Base-by-base conservation (phyloP, 441 rosid species). In the Sinapis alba region DNA sequence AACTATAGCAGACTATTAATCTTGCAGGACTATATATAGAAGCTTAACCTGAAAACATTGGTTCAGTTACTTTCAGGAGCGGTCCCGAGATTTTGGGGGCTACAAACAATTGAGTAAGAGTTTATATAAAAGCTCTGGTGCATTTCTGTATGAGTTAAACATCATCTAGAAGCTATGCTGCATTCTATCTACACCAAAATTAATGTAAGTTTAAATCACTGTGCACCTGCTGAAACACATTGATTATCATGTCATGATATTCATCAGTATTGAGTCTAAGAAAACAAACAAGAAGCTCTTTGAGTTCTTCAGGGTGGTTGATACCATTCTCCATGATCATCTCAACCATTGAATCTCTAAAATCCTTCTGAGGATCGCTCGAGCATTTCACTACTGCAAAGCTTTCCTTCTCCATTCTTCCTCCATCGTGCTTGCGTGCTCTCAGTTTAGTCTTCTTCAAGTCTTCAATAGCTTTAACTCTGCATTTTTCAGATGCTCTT, bases 281-380 rank as follows among this genome's bases (percentile, higher is more conserved):
- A 71, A 91, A 95, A 74, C 95, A 95, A 30, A 95, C 89, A 75
- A 95, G 78, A 78, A 95, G 92, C 70, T 89, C 92, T 82, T 93
- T 93, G 21, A 93, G 90, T 61, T 91, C 95, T 72, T 87, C 86
- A 6, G 97, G 81, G 62, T 56, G 75, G 72, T 77, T 76, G 76
- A 93, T 89, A 74, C 77, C 82, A 68, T 84, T 87, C 79, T 87
- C 95, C 76, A 79, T 71, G 59, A 93, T 93, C 99, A 95, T 95
- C 86, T 93, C 99, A 2, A 82, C 72, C 99, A 93, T 89, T 10
- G 98, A 95, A 34, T 93, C 97, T 81, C 89, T 82, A 72, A 95
- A 95, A 79, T 93, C 97, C 62, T 87, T 81, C 51, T 82, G 86
- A 1, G 97, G 99, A 81, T 91, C 88, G 27, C 62, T 83, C 0